Base-by-base conservation (phyloP, 805 yeast genomes). In the Kregervanrija pseudodelftensis region DNA sequence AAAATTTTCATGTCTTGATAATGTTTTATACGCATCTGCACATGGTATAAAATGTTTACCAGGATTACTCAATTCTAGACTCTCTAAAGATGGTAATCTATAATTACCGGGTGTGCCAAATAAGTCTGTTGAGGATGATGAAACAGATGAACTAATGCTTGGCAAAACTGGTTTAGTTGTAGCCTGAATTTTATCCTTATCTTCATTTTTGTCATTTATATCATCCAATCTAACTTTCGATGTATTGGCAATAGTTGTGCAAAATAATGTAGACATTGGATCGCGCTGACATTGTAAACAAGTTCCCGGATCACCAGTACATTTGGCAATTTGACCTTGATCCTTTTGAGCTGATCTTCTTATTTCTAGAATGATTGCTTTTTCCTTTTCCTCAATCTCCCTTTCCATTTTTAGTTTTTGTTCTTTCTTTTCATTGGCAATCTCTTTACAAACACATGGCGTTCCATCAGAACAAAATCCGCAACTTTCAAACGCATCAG, bases 401-500 rank as follows among this genome's bases (percentile, higher is more conserved):
- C 11, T 33, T 33, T 39, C 48, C 10, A 45, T 43, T 37, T 52
- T 45, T 30, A 48, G 36, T 22, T 40, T 39, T 22, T 45, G 43
- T 38, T 48, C 46, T 41, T 57, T 75, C 55, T 73, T 79, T 52
- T 70, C 69, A 2, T 37, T 38, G 16, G 79, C 81, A 13, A 78
- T 85, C 53, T 88, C 96, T 28, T 91, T 77, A 61, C 97, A 91
- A 2, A 91, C 85, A 65, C 98, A 91, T 2, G 95, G 90, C 0
- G 95, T 81, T 53, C 81, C 93, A 53, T 86, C 95, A 0, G 95
- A 79, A 59, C 98, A 91, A 63, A 91, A 90, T 0, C 98, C 98
- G 64, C 98, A 91, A 47, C 84, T 79, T 52, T 85, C 95, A 48
- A 61, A 63, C 8, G 64, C 60, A 1, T 49, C 43, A 15, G 53